Percentiles rank a stretch among this genome's conserved stretches.
Evolutionary conservation across 2,329 filamentous ascomycete genomes (phyloP).

Genomic region (Hymenoscyphus scutula): DNA sequence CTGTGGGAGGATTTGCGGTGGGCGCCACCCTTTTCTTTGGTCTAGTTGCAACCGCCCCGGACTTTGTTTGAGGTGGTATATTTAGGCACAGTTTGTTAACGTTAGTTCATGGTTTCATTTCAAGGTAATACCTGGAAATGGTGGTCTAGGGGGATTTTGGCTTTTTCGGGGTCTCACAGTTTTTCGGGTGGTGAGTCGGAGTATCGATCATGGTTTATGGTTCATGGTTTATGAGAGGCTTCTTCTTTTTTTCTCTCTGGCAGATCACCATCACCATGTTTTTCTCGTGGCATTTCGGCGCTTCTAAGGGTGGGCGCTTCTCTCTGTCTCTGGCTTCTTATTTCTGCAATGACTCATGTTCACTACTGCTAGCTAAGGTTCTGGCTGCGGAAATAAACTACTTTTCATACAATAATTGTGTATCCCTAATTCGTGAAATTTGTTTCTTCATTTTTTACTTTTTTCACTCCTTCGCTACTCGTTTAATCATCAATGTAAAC

Average conservation of each 20-base stretch:
- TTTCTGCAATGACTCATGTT: slow-evolving; percentile 11
- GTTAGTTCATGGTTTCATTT: slow-evolving; percentile 4
- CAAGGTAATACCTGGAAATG: neutral
- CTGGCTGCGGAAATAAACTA: too few species aligned
- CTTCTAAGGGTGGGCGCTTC: slow-evolving; percentile 19
- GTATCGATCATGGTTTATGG: slow-evolving; percentile 14
- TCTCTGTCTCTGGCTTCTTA: slow-evolving; percentile 7
- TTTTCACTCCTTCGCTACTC: too few species aligned
- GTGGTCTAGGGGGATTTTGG: neutral
- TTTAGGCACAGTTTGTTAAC: neutral
- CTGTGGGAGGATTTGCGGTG: slow-evolving; percentile 38
- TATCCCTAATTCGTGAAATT: too few species aligned
- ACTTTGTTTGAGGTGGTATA: slow-evolving; percentile 28
- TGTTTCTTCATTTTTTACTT: too few species aligned
- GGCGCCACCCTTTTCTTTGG: slow-evolving; percentile 39
- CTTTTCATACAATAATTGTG: too few species aligned
- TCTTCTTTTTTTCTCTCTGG: slow-evolving; percentile 10
- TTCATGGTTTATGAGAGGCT: too few species aligned
- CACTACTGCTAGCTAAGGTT: too few species aligned
- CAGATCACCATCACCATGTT: slow-evolving; percentile 19
- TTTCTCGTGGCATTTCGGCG: slow-evolving; percentile 26
- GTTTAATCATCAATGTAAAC: too few species aligned
- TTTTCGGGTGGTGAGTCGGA: slow-evolving; percentile 12
- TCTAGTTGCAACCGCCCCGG: slow-evolving; percentile 40
- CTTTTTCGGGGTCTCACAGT: neutral